Evolutionary conservation across 768 basidiomycete species (phyloP), one percentile per base, ranked within the genome.

Genomic region (Lepiota venenata): DNA sequence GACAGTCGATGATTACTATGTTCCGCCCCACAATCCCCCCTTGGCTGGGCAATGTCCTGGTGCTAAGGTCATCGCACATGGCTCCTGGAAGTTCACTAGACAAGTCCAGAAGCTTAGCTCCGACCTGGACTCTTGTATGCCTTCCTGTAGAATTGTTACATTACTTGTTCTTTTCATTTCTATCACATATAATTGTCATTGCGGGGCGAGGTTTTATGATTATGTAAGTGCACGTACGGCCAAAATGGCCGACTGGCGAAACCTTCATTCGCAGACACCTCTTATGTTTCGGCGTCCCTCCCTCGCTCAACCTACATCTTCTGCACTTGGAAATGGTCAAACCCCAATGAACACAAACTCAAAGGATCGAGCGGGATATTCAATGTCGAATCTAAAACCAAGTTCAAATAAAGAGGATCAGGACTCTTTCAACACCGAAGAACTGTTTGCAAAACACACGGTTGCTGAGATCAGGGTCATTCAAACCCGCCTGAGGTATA

Each of bases 401-500:
- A 6, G 25, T 25, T 25, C 21, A 40, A 25, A 9, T 16, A 38
- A 22, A 4, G 43, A 52, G 43, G 22, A 37, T 14, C 51, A 46
- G n/a, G 51, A 38, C n/a, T n/a, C n/a, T 18, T 47, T 83, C 48
- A 79, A 84, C 57, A 84, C 90, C 0, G 90, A 93, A 65, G 85
- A 88, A 45, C 66, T 93, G 45, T 92, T 93, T 67, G 70, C 80
- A 38, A 84, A 79, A 64, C 75, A 80, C 63, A 81, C 87, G n/a
- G 77, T 93, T 36, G 59, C 80, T 0, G 89, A 93, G 64, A 84
- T 91, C 35, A 87, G 77, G 66, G 66, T 70, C 32, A 75, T 83
- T 36, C 85, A 91, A 62, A 75, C 81, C n/a, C 81, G 82, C 32
- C 69, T 93, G 48, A 80, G 84, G 91, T 89, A 47, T 61, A 63